Base-by-base conservation (phyloP, 176 grass and related monocot species). In the Juncus effusus region DNA sequence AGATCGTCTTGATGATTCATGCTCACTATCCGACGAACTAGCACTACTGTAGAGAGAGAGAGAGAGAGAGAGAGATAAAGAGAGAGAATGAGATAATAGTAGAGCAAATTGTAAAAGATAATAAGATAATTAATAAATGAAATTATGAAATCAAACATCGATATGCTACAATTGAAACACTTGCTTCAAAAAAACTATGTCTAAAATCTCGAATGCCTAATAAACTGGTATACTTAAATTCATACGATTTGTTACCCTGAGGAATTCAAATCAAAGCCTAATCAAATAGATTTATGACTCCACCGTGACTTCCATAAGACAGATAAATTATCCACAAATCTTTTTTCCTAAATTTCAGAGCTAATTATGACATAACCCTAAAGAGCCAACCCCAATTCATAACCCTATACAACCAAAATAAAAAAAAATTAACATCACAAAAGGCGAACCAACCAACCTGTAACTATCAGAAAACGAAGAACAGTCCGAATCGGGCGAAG, bases 21-120 rank as follows among this genome's bases (percentile, higher is more conserved):
- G 9, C 7, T 71, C 67, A 35, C 14, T 59, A 15, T 71, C 67
- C 6, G 67, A 71, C 6, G 67, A 71, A 71, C 54, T 59, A 7
- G n/a, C 38, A 71, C 67, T 57, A 54, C 9, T 51, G 11, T 7
- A 36, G 14, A 11, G 16, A 65, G 40, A 63, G 36, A 5, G 3
- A 63, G 4, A 4, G 3, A 64, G 40, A 16, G n/a, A 49, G n/a
- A n/a, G 16, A 65, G 40, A 63, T 16, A 5, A 7, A 63, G 4
- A 4, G 3, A 64, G 40, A 16, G n/a, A 49, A 7, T 65, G 37
- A 16, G 40, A 39, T 13, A 62, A 40, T 40, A 38, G 3, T 6
- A 1, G 13, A 62, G 59, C 38, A 63, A 63, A 63, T 11, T 5
- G 7, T 4, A 62, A 62, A 61, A 1, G 13, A 59, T 40, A 12